Percentiles rank a stretch among this genome's conserved stretches.
phyloP scores from a whole-genome alignment of 352 stramenopile species.

The Phytopythium ostracodes region DNA sequence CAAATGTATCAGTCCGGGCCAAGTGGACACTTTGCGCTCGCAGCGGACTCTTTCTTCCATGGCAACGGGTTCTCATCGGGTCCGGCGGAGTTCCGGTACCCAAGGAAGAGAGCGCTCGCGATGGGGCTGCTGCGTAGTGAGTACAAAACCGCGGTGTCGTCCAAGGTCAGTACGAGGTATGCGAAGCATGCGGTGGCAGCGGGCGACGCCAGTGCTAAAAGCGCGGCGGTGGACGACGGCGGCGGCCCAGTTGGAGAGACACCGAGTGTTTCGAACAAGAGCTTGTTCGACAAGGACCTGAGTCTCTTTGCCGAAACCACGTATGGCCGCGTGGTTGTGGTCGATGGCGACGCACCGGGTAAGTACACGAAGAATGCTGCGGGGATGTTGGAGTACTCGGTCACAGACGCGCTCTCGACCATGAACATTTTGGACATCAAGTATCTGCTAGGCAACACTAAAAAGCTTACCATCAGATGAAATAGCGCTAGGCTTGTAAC shows the following conservation, averaged over 20 bases:
- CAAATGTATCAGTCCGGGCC: slow-evolving; percentile 46
- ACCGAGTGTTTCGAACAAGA: slow-evolving; percentile 20
- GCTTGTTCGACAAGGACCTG: slow-evolving; percentile 42
- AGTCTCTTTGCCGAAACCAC: slow-evolving; percentile 27
- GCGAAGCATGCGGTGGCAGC: neutral
- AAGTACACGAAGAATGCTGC: slow-evolving; percentile 22
- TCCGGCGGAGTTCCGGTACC: slow-evolving; percentile 30
- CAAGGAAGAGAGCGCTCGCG: slow-evolving; percentile 34
- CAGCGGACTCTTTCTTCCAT: slow-evolving; percentile 48
- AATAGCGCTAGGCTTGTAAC: neutral
- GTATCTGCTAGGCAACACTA: slow-evolving; percentile 38
- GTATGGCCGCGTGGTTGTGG: slow-evolving; percentile 31
- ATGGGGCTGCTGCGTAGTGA: slow-evolving; percentile 17
- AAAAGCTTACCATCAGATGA: slow-evolving; percentile 36
- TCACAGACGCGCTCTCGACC: slow-evolving; percentile 38
- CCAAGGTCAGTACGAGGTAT: neutral
- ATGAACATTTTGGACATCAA: slow-evolving; percentile 56
- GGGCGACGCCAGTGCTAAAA: neutral
- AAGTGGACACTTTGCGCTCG: slow-evolving; percentile 35
- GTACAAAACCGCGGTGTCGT: slow-evolving; percentile 1
- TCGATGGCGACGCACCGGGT: slow-evolving; percentile 30
- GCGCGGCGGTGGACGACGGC: neutral
- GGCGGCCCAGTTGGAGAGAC: slow-evolving; percentile 2
- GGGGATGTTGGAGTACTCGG: slow-evolving; percentile 28
- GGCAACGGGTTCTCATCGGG: slow-evolving; percentile 29